phyloP scores from a whole-genome alignment of 2,329 filamentous ascomycete species.

The Xylariaceae sp. region DNA sequence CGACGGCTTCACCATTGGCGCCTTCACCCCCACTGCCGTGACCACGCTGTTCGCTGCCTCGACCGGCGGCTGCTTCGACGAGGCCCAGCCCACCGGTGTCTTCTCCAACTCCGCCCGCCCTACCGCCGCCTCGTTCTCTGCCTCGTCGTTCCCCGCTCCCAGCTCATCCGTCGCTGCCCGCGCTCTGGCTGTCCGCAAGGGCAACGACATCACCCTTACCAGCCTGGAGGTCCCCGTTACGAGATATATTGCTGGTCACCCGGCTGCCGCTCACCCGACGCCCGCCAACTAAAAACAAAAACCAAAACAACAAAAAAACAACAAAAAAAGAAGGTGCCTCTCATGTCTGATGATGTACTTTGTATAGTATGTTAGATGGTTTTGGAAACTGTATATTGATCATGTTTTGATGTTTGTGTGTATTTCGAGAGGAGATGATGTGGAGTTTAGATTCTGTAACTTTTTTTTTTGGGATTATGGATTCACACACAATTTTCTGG shows the following conservation, averaged over 20 bases:
- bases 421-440: too few species aligned
- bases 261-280: slow-evolving; percentile 10
- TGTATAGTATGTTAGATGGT: too few species aligned
- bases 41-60: slow-evolving; percentile 26
- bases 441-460: too few species aligned
- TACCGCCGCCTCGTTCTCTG: not conserved
- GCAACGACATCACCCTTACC: slow-evolving; percentile 15
- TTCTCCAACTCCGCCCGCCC: not conserved
- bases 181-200: not conserved
- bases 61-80: slow-evolving; percentile 23
- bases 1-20: slow-evolving; percentile 18
- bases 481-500: too few species aligned
- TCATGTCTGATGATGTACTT: too few species aligned
- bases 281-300: not conserved
- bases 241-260: slow-evolving; percentile 11
- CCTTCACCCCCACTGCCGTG: slow-evolving; percentile 24
- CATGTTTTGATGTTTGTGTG: too few species aligned
- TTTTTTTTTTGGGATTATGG: too few species aligned
- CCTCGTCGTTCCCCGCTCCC: not conserved
- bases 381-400: too few species aligned
- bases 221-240: slow-evolving; percentile 21
- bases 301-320: too few species aligned
- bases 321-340: too few species aligned
- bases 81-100: not conserved
- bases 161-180: slow-evolving; percentile 2